These are phyloP conservation scores for Lignosus rhinocerotis DNA, from an alignment of 1,284 basidiomycete genomes.

Conservation along the genomic window DNA sequence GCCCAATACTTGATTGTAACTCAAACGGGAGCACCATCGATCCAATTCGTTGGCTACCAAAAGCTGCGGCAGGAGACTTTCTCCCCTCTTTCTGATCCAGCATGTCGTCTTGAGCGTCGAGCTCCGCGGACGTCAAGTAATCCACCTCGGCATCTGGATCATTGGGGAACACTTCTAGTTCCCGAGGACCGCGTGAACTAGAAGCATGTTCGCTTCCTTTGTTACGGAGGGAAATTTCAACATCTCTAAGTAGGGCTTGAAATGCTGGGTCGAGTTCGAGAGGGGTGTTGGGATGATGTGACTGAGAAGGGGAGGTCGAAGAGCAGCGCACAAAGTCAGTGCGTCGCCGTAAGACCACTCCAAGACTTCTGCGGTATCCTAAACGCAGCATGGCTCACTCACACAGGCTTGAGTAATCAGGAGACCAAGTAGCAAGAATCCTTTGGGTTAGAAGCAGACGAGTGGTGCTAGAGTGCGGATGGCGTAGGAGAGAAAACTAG, in stretches of 20 bases:
- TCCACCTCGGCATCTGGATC: slow-evolving; percentile 32
- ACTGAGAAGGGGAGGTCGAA: slow-evolving; percentile 20
- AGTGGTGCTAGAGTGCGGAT: no score
- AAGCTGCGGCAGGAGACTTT: slow-evolving; percentile 79
- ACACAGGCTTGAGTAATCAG: background rate
- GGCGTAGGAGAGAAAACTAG: no score
- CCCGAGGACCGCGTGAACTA: slow-evolving; percentile 36
- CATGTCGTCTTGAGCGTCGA: slow-evolving; percentile 30
- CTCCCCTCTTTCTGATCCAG: slow-evolving; percentile 45
- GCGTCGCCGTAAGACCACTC: slow-evolving; percentile 19
- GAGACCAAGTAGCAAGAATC: background rate
- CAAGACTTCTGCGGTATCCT: slow-evolving; percentile 20
- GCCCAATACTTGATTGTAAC: slow-evolving; percentile 59
- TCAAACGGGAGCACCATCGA: slow-evolving; percentile 69
- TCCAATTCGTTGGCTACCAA: slow-evolving; percentile 74
- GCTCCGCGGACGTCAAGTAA: slow-evolving; percentile 30
- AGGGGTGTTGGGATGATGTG: slow-evolving; percentile 41
- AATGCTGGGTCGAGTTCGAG: slow-evolving; percentile 66
- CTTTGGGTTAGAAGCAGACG: no score
- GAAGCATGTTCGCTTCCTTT: slow-evolving; percentile 31
- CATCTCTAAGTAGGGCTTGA: slow-evolving; percentile 58
- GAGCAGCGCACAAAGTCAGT: slow-evolving; percentile 26
- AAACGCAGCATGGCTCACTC: slow-evolving; percentile 27
- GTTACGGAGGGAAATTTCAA: slow-evolving; percentile 61
- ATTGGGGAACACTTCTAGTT: slow-evolving; percentile 53